Evolutionary conservation across 768 basidiomycete species (phyloP).

Genomic region (Cyathus striatus): DNA sequence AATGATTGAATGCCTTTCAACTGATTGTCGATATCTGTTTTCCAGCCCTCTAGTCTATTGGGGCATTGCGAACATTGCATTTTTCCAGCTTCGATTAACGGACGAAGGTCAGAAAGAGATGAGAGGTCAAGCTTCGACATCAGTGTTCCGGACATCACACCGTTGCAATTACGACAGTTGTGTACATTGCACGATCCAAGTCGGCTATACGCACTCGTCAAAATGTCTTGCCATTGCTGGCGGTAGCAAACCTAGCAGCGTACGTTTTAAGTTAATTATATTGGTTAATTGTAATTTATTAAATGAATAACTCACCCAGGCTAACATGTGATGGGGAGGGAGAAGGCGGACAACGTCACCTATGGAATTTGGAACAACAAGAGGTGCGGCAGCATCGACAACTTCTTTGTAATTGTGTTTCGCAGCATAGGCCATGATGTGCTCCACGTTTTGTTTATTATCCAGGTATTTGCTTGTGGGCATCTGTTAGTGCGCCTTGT

Average conservation of each 20-base stretch:
- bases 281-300: neutral
- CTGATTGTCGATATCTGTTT: no score
- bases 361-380: conserved; percentile 4
- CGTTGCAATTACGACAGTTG: no score
- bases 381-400: conserved; percentile 5
- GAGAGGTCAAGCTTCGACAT: no score
- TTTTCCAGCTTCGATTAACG: no score
- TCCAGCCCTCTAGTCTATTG: no score
- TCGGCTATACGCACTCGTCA: no score
- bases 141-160: no score
- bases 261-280: neutral
- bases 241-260: neutral
- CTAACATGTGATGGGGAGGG: conserved; percentile 1
- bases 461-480: neutral
- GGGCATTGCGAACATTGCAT: no score
- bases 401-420: conserved; percentile 7
- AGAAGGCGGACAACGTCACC: conserved; percentile 1
- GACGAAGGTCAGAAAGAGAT: no score
- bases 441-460: conserved; percentile 2
- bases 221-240: neutral
- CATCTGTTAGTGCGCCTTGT: neutral
- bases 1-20: no score
- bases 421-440: conserved; percentile 5
- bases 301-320: conserved; percentile 8
- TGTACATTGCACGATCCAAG: no score